Percentiles rank a stretch among this genome's conserved stretches.
Conservation (phyloP, 1,139 yeast genomes). For the Starmera stellimalicola region DNA sequence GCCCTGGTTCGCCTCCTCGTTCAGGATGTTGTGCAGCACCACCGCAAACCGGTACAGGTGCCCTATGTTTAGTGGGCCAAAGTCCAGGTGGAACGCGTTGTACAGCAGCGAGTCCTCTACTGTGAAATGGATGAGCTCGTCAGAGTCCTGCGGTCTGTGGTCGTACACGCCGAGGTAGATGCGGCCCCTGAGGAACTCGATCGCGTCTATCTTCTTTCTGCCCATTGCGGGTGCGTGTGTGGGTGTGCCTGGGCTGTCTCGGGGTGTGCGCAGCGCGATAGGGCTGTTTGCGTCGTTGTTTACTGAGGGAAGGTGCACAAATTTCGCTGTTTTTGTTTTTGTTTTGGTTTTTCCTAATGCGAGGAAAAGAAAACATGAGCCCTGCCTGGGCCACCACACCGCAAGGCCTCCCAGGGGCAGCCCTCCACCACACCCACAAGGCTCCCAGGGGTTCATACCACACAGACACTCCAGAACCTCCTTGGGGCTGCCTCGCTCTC, state of each 20-base stretch:
- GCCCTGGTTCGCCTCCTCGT: constrained; percentile 74
- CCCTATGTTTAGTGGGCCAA: constrained; percentile 93
- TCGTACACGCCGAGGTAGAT: constrained; percentile 90
- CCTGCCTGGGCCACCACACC: too few relatives aligned
- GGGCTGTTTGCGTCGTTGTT: too few relatives aligned
- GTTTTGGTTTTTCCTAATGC: neutral
- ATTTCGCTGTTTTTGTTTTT: too few relatives aligned
- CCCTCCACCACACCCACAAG: too few relatives aligned
- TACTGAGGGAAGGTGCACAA: too few relatives aligned
- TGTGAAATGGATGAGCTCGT: constrained; percentile 74
- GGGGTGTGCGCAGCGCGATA: too few relatives aligned
- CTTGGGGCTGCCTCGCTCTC: too few relatives aligned
- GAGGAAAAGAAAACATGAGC: neutral
- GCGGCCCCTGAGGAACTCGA: constrained; percentile 41
- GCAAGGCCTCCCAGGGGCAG: too few relatives aligned
- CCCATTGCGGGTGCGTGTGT: constrained; percentile 1
- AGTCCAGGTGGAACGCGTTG: constrained; percentile 88
- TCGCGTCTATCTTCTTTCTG: constrained; percentile 22
- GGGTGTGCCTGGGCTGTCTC: too few relatives aligned
- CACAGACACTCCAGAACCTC: too few relatives aligned
- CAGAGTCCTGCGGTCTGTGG: constrained; percentile 66
- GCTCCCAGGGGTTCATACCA: too few relatives aligned
- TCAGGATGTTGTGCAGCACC: constrained; percentile 79
- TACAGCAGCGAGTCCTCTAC: constrained; percentile 88
- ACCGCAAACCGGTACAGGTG: constrained; percentile 93